Base-by-base conservation (phyloP, 768 basidiomycete genomes). In the Kwoniella mangroviensis region DNA sequence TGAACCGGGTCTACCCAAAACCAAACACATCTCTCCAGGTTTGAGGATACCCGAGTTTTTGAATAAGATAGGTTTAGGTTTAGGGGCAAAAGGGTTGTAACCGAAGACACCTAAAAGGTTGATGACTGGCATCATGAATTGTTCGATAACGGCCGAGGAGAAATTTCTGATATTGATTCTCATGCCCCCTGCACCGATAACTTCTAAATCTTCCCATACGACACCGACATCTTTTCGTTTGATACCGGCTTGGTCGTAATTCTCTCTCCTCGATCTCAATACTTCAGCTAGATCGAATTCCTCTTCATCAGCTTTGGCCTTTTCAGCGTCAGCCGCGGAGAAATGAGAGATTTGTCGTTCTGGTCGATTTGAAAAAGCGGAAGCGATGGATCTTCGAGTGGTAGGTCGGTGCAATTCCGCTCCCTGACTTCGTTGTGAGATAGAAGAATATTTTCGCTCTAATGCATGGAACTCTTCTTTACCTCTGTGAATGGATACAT, bases 1-100 rank as follows among this genome's bases (percentile, higher is more conserved):
- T 0, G 92, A 89, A 15, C 91, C 91, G 0, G 93, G 93, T 40
- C 92, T 87, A 24, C 93, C 93, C 26, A 94, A 87, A 12, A 94
- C 93, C 17, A 95, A 75, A 73, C 76, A 79, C 89, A 90, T 90
- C 73, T 90, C 89, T 34, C 90, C 89, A 0, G 89, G 88, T 19
- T 85, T 84, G 40, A 90, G 83, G 13, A 87, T 84, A 51, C 89
- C 89, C 49, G 87, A 86, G 77, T 88, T 89, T 3, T 86, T 86
- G 28, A 75, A 72, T 0, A 90, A 78, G 42, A 90, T 87, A 57
- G 84, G 87, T 22, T 89, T 86, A 1, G 90, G 80, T 11, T 88
- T 87, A 1, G 79, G 72, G 0, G 81, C 79, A 63, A 84, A 81
- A 0, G 92, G 90, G 60, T 91, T 88, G 40, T 84, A 59, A 1